Evolutionary conservation across 1,284 basidiomycete genomes (phyloP).

Genomic region (Erythrobasidium hasegawianum): DNA sequence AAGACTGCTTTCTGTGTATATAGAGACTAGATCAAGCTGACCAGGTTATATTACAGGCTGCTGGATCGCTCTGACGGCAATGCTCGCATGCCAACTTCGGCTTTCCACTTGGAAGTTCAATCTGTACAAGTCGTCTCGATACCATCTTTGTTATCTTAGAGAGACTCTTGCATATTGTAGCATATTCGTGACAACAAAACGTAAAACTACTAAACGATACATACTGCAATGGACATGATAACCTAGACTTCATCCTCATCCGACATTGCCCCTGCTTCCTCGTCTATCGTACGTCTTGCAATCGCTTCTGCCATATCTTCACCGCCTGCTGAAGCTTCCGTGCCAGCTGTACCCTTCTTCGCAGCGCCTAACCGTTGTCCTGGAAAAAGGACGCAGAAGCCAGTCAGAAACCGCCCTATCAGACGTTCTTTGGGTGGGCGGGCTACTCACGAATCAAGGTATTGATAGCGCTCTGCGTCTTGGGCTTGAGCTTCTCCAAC

Average conservation of each 20-base stretch:
- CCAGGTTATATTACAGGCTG: too few species aligned
- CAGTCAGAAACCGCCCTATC: too few species aligned
- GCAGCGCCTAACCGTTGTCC: constrained; percentile 19
- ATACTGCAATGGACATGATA: background rate
- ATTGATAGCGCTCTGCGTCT: constrained; percentile 86
- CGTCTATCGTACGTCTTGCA: constrained; percentile 20
- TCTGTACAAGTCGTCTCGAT: too few species aligned
- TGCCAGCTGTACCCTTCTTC: constrained; percentile 14
- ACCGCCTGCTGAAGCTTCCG: constrained; percentile 22
- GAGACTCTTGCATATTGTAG: too few species aligned
- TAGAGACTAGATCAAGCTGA: too few species aligned
- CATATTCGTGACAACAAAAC: too few species aligned
- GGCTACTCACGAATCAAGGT: constrained; percentile 84
- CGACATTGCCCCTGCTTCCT: constrained; percentile 25
- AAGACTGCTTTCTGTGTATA: background rate
- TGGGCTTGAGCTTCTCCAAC: constrained; percentile 77
- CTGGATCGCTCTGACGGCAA: too few species aligned
- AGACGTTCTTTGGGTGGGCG: background rate
- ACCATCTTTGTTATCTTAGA: too few species aligned
- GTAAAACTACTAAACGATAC: too few species aligned
- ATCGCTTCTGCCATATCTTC: constrained; percentile 35
- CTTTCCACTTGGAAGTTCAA: too few species aligned
- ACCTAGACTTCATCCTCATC: constrained; percentile 33
- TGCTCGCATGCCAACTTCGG: too few species aligned
- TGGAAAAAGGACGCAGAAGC: background rate